Conservation (phyloP, 208 protist genomes). For the Leishmania guyanensis region DNA sequence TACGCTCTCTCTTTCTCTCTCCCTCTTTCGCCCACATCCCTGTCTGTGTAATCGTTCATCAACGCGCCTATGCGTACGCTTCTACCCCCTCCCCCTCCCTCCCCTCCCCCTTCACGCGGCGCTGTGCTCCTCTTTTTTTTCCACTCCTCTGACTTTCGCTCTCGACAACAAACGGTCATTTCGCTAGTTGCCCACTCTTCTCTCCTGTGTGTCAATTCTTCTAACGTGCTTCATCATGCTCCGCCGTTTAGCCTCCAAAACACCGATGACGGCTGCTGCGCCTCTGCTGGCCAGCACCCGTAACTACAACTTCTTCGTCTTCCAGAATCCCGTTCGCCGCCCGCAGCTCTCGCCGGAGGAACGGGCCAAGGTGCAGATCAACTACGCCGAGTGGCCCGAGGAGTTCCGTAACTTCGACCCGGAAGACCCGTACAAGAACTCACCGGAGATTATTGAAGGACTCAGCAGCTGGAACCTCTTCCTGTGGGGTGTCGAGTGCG, state of each 20-base stretch:
- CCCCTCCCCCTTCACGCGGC: background rate
- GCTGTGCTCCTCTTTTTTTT: background rate
- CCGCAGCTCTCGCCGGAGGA: conserved; percentile 89
- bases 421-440: conserved; percentile 93
- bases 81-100: background rate
- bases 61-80: background rate
- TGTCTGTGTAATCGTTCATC: background rate
- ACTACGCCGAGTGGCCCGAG: conserved; percentile 89
- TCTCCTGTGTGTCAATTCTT: background rate
- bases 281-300: conserved; percentile 56
- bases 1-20: background rate
- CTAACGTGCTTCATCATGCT: conserved; percentile 46
- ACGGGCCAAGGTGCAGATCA: conserved; percentile 85
- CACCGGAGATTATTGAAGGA: conserved; percentile 83
- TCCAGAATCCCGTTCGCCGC: conserved; percentile 87
- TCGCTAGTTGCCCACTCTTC: background rate
- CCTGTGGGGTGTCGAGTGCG: conserved; percentile 84
- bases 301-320: conserved; percentile 86
- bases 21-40: background rate
- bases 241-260: conserved; percentile 63
- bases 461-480: conserved; percentile 91
- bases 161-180: background rate
- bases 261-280: conserved; percentile 36
- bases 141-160: background rate
- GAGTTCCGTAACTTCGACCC: conserved; percentile 92